A percentile compares a stretch with the other conserved stretches of the same genome.
These are phyloP conservation scores for Phytophthora sp. DNA, from an alignment of 352 stramenopile species.

Conservation along the genomic window DNA sequence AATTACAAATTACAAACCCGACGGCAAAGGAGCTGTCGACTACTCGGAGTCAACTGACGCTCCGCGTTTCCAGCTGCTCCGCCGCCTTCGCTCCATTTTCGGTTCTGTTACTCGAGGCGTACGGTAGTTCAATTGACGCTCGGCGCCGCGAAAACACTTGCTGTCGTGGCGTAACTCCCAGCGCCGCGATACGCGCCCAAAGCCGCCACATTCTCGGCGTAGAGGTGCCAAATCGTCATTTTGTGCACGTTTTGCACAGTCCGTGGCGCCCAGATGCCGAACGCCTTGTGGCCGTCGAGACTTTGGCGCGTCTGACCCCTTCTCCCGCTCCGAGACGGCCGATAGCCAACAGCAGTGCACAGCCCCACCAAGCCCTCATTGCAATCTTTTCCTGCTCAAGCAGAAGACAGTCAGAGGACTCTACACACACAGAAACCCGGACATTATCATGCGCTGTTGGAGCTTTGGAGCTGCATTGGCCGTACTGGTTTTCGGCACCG, in stretches of 20 bases:
- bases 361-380: slow-evolving; percentile 49
- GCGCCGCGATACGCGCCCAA: not conserved
- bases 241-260: slow-evolving; percentile 19
- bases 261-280: slow-evolving; percentile 26
- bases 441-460: slow-evolving; percentile 28
- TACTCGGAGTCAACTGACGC: too few species aligned
- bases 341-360: slow-evolving; percentile 8
- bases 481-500: slow-evolving; percentile 24
- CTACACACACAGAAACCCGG: not conserved
- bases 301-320: slow-evolving; percentile 18
- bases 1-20: not conserved
- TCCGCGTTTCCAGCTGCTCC: slow-evolving; percentile 12
- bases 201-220: slow-evolving; percentile 16
- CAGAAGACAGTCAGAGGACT: slow-evolving; percentile 37
- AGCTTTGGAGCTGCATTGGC: slow-evolving; percentile 26
- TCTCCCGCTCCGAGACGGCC: not conserved
- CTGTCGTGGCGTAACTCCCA: slow-evolving; percentile 17
- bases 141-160: slow-evolving; percentile 21
- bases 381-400: slow-evolving; percentile 36
- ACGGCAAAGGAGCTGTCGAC: too few species aligned
- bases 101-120: too few species aligned
- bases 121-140: slow-evolving; percentile 16
- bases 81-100: slow-evolving; percentile 4
- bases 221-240: slow-evolving; percentile 26
- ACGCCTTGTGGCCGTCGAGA: slow-evolving; percentile 16